phyloP scores from a whole-genome alignment of 2,329 filamentous ascomycete species.

The Emericellopsis cladophorae region DNA sequence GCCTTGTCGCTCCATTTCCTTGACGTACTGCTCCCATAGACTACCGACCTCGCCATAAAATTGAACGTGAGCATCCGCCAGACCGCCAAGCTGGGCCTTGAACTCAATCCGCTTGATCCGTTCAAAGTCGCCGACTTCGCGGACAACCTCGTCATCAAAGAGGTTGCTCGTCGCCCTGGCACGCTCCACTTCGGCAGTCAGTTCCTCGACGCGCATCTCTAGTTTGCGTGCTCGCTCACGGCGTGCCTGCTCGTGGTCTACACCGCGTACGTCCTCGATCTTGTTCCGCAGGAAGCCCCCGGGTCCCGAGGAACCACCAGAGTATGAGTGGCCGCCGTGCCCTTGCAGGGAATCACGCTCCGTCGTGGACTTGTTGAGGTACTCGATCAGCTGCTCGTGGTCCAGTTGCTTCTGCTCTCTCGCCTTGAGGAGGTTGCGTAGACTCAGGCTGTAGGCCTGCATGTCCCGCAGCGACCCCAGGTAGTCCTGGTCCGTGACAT shows the following conservation, averaged over 20 bases:
- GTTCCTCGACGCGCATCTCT: constrained; percentile 82
- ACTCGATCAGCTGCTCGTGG: constrained; percentile 90
- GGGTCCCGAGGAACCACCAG: constrained; percentile 46
- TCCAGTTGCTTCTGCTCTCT: constrained; percentile 97
- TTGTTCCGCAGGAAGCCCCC: constrained; percentile 84
- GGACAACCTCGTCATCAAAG: constrained; percentile 92
- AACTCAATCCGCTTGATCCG: constrained; percentile 93
- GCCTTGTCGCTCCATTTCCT: constrained; percentile 68
- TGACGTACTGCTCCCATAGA: constrained; percentile 83
- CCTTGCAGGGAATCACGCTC: constrained; percentile 72
- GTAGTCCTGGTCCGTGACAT: constrained; percentile 92
- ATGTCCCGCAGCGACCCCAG: constrained; percentile 86
- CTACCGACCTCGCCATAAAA: constrained; percentile 74
- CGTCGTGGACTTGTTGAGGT: constrained; percentile 77
- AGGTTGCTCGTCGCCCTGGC: constrained; percentile 79
- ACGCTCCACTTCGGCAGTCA: constrained; percentile 79
- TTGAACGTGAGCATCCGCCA: constrained; percentile 74
- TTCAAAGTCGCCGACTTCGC: constrained; percentile 89
- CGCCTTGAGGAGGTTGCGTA: constrained; percentile 81
- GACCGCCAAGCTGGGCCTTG: constrained; percentile 67
- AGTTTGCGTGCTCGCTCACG: constrained; percentile 80
- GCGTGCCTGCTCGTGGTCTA: constrained; percentile 87
- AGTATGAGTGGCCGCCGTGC: constrained; percentile 51
- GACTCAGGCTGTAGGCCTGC: constrained; percentile 81
- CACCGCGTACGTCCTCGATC: constrained; percentile 90